A percentile compares a stretch with the other conserved stretches of the same genome.
Conservation (phyloP, 2,329 filamentous ascomycete species). For the Volutella citrinella region DNA sequence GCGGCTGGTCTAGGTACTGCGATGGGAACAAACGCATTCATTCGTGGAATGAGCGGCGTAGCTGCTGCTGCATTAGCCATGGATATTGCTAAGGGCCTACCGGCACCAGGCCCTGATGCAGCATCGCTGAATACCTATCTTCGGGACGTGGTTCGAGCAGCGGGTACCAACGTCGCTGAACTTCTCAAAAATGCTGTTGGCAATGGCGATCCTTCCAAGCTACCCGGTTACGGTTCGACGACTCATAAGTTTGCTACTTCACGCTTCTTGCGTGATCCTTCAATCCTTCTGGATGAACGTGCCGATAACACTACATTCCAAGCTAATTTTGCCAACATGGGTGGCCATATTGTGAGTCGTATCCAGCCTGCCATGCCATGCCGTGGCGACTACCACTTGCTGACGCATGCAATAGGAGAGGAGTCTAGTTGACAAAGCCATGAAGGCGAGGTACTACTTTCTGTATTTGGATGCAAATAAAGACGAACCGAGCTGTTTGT, state of each 20-base stretch:
- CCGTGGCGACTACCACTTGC: not conserved
- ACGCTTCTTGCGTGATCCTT: constrained; percentile 1
- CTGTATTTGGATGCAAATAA: too few relatives aligned
- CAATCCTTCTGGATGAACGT: constrained; percentile 4
- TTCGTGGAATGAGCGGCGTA: constrained; percentile 4
- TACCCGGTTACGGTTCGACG: constrained; percentile 1
- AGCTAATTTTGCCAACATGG: not conserved
- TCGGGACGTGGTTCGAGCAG: constrained; percentile 1
- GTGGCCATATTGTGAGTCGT: constrained; percentile 1
- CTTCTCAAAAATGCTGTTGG: constrained; percentile 1
- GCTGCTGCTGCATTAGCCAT: not conserved
- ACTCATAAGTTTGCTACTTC: constrained; percentile 1
- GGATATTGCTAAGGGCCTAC: not conserved
- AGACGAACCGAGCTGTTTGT: too few relatives aligned
- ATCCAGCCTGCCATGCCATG: too few relatives aligned
- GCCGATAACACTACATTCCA: constrained; percentile 3
- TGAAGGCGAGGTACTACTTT: too few relatives aligned
- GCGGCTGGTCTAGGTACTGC: constrained; percentile 1
- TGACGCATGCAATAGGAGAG: too few relatives aligned
- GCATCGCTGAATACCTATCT: constrained; percentile 3
- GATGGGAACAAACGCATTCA: not conserved
- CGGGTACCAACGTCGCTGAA: constrained; percentile 1
- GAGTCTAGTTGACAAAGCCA: too few relatives aligned
- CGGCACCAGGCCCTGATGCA: not conserved
- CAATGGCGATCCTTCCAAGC: not conserved